Evolutionary conservation across 257 asterid species (phyloP).

Genomic region (Ajuga chamaepitys): DNA sequence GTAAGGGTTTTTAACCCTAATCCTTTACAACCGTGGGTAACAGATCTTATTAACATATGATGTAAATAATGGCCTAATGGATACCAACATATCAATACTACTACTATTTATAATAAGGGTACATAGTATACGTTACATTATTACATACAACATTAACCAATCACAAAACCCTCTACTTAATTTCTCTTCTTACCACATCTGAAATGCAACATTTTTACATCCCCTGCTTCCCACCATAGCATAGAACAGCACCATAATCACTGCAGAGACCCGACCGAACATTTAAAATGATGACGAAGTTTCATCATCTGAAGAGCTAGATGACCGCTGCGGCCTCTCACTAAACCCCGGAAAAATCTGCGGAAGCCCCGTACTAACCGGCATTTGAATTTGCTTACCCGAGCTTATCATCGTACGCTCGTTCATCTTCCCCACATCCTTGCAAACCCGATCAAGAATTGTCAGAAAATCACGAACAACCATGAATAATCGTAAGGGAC

Average conservation of each 20-base stretch:
- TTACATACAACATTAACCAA: conserved; percentile 16
- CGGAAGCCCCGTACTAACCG: conserved; percentile 23
- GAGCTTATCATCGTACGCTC: conserved; percentile 54
- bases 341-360: conserved; percentile 36
- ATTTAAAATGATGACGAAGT: conserved; percentile 30
- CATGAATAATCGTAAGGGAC: conserved; percentile 47
- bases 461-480: conserved; percentile 66
- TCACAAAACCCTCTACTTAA: conserved; percentile 2
- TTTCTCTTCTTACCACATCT: neutral
- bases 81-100: no score
- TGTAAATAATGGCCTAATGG: no score
- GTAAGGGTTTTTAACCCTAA: no score
- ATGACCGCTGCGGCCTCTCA: conserved; percentile 30
- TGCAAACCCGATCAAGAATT: conserved; percentile 66
- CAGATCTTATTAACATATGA: no score
- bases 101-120: neutral
- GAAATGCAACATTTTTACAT: neutral
- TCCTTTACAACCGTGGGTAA: no score
- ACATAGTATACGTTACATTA: conserved; percentile 10
- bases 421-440: conserved; percentile 57
- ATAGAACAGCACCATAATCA: neutral
- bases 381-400: conserved; percentile 26
- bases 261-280: neutral
- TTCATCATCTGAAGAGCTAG: conserved; percentile 47
- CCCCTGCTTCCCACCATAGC: neutral